Conservation (phyloP, 1,139 yeast species). For the Protomyces arabidopsidicola region DNA sequence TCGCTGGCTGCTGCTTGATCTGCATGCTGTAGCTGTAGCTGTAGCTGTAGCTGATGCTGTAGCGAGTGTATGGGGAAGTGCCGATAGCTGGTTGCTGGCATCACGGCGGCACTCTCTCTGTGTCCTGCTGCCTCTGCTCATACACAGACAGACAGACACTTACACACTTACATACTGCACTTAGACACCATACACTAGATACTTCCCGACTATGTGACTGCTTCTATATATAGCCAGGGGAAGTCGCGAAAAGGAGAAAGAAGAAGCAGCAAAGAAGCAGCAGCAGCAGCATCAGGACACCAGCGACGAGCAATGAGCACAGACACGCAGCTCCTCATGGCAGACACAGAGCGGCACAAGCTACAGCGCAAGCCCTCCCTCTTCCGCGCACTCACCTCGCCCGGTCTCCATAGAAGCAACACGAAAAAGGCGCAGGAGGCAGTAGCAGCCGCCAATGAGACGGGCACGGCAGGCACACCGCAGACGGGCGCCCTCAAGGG, state of each 20-base stretch:
- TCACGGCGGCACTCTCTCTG: too few relatives aligned
- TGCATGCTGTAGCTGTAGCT: too few relatives aligned
- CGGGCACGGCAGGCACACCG: not conserved
- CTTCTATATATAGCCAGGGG: too few relatives aligned
- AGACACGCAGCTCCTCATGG: not conserved
- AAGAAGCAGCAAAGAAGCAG: not conserved
- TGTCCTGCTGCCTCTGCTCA: too few relatives aligned
- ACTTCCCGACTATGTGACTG: too few relatives aligned
- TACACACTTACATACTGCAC: too few relatives aligned
- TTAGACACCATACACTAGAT: too few relatives aligned
- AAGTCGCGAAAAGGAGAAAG: too few relatives aligned
- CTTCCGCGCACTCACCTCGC: not conserved
- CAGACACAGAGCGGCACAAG: not conserved
- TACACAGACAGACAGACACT: too few relatives aligned
- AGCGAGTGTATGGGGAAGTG: too few relatives aligned
- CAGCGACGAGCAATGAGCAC: not conserved
- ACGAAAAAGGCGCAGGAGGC: not conserved
- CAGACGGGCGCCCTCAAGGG: not conserved
- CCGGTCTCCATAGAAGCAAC: not conserved
- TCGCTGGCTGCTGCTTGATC: not conserved
- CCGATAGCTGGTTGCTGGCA: too few relatives aligned
- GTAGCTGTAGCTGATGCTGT: too few relatives aligned
- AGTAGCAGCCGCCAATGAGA: not conserved
- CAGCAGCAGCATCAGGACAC: not conserved
- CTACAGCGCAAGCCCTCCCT: not conserved